A percentile compares a stretch with the other conserved stretches of the same genome.
Conservation (phyloP, 306 rosid genomes). For the Dryas drummondii region DNA sequence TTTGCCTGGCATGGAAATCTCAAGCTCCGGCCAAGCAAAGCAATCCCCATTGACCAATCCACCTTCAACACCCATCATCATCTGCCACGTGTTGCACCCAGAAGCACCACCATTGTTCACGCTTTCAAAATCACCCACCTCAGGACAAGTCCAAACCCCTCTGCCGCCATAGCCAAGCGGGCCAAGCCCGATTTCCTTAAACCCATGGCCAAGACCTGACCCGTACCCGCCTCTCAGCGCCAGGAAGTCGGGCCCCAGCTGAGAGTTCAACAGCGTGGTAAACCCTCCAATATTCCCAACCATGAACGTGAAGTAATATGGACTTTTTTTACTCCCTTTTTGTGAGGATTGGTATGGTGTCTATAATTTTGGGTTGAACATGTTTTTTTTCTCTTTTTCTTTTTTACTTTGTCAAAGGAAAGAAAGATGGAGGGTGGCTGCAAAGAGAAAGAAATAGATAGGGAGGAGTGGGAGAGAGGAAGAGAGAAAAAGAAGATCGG, state of each 20-base stretch:
- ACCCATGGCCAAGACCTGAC: conserved; percentile 8
- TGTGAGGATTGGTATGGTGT: conserved; percentile 16
- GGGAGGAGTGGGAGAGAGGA: too few relatives aligned
- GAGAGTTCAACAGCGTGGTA: conserved; percentile 29
- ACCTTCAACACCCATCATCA: conserved; percentile 22
- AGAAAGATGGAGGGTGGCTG: too few relatives aligned
- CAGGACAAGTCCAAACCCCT: conserved; percentile 33
- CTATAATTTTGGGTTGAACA: conserved; percentile 1
- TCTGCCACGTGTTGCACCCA: conserved; percentile 46
- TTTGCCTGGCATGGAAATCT: conserved; percentile 36
- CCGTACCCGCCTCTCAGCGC: conserved; percentile 36
- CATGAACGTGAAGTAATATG: conserved; percentile 37
- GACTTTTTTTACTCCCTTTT: conserved; percentile 21
- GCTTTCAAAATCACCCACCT: conserved; percentile 20
- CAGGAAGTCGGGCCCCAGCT: conserved; percentile 22
- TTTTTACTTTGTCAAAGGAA: not conserved
- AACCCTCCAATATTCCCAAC: conserved; percentile 18
- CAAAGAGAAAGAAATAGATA: too few relatives aligned
- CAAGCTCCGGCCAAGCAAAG: conserved; percentile 42
- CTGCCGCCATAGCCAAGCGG: conserved; percentile 27
- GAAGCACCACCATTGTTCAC: not conserved
- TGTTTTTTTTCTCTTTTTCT: not conserved
- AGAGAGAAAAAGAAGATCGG: too few relatives aligned
- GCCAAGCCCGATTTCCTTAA: conserved; percentile 34
- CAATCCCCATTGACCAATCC: conserved; percentile 35